Conservation (phyloP, 257 asterid genomes). For the Penstemon davidsonii region DNA sequence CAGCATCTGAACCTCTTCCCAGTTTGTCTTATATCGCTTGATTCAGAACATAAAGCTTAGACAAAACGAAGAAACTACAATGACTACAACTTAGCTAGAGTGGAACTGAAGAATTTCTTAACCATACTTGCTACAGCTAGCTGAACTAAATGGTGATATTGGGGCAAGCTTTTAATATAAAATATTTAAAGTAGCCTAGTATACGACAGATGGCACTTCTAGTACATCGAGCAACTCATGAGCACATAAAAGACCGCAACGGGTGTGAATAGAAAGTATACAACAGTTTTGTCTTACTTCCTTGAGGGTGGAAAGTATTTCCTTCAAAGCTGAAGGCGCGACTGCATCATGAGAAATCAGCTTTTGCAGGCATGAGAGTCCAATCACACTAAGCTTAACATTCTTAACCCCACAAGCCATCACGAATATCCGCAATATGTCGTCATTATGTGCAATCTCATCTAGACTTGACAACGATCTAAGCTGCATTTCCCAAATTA, state of each 20-base stretch:
- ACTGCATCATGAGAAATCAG: constrained; percentile 92
- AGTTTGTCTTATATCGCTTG: constrained; percentile 4
- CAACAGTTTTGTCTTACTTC: constrained; percentile 59
- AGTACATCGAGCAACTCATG: neutral
- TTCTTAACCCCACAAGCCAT: constrained; percentile 96
- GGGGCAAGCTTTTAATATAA: neutral
- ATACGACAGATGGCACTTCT: neutral
- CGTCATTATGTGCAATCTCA: constrained; percentile 87
- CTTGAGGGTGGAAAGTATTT: constrained; percentile 77
- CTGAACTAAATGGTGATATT: neutral
- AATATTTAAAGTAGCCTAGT: neutral
- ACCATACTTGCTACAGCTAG: neutral
- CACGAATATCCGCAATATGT: constrained; percentile 78
- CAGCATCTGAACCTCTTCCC: constrained; percentile 3
- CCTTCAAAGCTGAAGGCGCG: constrained; percentile 80
- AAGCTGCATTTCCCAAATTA: constrained; percentile 58
- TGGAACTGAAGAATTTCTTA: neutral
- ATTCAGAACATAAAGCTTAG: neutral
- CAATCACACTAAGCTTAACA: constrained; percentile 83
- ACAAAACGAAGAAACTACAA: constrained; percentile 5
- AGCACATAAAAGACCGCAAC: too few relatives aligned
- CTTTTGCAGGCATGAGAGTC: constrained; percentile 88
- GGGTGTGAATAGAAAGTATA: neutral
- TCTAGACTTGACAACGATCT: constrained; percentile 78
- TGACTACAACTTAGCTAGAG: neutral